Conservation (phyloP, 768 basidiomycete genomes). For the Megacollybia marginata region DNA sequence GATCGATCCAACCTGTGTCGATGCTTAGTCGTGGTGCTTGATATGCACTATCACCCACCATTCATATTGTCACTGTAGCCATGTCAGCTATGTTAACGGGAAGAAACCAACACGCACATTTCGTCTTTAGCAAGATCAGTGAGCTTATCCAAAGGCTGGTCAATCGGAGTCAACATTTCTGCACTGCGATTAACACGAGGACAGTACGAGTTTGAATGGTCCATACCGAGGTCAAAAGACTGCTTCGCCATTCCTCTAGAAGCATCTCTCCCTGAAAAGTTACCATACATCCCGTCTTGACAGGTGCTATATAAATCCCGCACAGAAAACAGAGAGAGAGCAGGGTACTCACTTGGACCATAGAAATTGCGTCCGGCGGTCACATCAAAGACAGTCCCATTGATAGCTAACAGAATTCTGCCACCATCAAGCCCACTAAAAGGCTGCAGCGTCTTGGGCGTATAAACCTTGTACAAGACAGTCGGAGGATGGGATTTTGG, state of each 20-base stretch:
- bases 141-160: conserved; percentile 80
- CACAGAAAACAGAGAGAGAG: conserved; percentile 3
- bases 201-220: background rate
- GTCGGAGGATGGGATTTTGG: conserved; percentile 77
- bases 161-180: conserved; percentile 90
- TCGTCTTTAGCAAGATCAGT: conserved; percentile 73
- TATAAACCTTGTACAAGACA: conserved; percentile 71
- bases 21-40: conserved; percentile 3
- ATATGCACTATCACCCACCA: conserved; percentile 35
- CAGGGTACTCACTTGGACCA: conserved; percentile 89
- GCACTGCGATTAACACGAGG: background rate
- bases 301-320: conserved; percentile 3
- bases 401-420: conserved; percentile 81
- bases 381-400: conserved; percentile 89
- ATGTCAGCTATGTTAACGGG: conserved; percentile 5
- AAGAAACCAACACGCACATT: conserved; percentile 48
- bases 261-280: conserved; percentile 95
- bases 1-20: conserved; percentile 79
- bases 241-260: conserved; percentile 97
- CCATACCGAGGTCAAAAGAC: conserved; percentile 84
- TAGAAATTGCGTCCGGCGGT: conserved; percentile 87
- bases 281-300: conserved; percentile 91
- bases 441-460: conserved; percentile 63
- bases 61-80: conserved; percentile 80
- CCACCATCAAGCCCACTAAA: conserved; percentile 60